Conservation (phyloP, 2,329 filamentous ascomycete species). For the Volutella citrinella region DNA sequence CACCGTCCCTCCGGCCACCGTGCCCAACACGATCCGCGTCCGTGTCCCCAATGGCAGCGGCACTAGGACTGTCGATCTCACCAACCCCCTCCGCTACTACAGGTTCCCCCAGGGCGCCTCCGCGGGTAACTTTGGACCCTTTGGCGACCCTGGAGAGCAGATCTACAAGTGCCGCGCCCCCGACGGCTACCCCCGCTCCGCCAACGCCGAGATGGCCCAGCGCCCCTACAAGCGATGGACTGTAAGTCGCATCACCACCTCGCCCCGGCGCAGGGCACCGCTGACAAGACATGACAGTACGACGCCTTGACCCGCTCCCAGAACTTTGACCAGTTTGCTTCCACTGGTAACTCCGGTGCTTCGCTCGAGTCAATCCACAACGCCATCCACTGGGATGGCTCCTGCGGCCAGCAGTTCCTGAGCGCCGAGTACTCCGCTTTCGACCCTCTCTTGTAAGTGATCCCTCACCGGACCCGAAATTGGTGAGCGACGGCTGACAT, state of each 20-base stretch:
- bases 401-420: constrained; percentile 40
- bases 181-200: constrained; percentile 36
- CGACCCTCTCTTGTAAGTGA: constrained; percentile 42
- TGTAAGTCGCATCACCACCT: constrained; percentile 28
- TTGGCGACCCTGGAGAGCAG: constrained; percentile 24
- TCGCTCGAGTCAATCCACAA: constrained; percentile 45
- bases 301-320: constrained; percentile 36
- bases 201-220: constrained; percentile 32
- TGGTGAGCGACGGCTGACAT: neutral
- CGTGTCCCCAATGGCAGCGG: constrained; percentile 36
- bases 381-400: constrained; percentile 38
- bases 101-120: constrained; percentile 41
- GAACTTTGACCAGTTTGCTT: constrained; percentile 34
- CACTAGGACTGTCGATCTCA: constrained; percentile 32
- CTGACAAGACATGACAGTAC: constrained; percentile 32
- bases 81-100: constrained; percentile 53
- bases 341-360: constrained; percentile 31
- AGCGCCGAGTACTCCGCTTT: constrained; percentile 40
- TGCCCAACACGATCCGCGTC: constrained; percentile 33
- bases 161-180: constrained; percentile 40
- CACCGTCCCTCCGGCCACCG: constrained; percentile 39
- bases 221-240: constrained; percentile 38
- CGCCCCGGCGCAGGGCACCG: neutral
- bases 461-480: neutral
- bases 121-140: constrained; percentile 35